Conservation (phyloP, 345 rosid genomes). For the Arabidopsis arenosa region DNA sequence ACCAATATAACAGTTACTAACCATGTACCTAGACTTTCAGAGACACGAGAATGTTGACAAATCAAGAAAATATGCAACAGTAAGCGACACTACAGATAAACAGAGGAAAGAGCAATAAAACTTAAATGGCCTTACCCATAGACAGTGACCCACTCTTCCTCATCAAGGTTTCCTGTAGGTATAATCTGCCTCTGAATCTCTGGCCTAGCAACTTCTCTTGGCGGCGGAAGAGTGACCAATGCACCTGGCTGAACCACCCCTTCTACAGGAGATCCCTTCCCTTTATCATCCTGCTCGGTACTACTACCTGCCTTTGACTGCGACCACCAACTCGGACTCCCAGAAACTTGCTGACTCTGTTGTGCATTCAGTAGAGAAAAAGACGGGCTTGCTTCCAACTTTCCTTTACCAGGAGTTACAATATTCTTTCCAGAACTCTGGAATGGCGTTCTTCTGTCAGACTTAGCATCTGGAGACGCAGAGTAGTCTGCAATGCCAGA, state of each 20-base stretch:
- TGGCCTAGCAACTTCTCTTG: conserved; percentile 94
- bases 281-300: conserved; percentile 80
- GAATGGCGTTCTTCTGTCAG: conserved; percentile 62
- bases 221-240: conserved; percentile 87
- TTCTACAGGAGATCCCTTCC: conserved; percentile 87
- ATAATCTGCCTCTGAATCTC: conserved; percentile 72
- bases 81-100: background rate
- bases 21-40: background rate
- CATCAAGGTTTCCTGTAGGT: conserved; percentile 78
- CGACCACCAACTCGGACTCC: conserved; percentile 80
- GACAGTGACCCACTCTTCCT: conserved; percentile 98
- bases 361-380: conserved; percentile 64
- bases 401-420: conserved; percentile 62
- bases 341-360: conserved; percentile 66
- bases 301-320: conserved; percentile 55
- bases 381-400: conserved; percentile 65
- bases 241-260: conserved; percentile 90
- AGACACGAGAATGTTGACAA: background rate
- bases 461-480: conserved; percentile 66
- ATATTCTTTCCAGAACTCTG: conserved; percentile 62
- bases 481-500: conserved; percentile 82
- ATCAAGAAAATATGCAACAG: background rate
- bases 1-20: conserved; percentile 1
- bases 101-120: background rate
- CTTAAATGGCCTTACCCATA: conserved; percentile 67